These are phyloP conservation scores for Withania somnifera DNA, from an alignment of 305 asterid genomes.

Conservation along the genomic window DNA sequence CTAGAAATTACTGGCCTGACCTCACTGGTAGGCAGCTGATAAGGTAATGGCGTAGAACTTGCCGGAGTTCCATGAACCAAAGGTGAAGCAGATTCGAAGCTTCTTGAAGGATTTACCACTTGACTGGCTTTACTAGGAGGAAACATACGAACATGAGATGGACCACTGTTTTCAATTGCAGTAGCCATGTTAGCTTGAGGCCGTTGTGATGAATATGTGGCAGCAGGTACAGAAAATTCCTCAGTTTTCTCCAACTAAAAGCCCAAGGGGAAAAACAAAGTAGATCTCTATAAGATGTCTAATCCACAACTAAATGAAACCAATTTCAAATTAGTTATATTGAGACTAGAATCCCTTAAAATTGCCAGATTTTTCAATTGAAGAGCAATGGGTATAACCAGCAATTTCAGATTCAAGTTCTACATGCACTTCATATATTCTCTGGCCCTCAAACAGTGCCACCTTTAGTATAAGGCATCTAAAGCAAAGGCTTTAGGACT, in stretches of 20 bases:
- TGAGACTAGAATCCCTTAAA: background rate
- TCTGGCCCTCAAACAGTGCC: background rate
- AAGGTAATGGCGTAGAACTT: conserved; percentile 45
- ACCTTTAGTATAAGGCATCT: background rate
- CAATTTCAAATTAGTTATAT: background rate
- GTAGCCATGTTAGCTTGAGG: conserved; percentile 37
- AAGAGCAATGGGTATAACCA: background rate
- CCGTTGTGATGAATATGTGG: conserved; percentile 43
- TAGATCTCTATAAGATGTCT: background rate
- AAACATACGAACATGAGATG: conserved; percentile 31
- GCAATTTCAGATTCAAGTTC: background rate
- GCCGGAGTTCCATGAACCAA: conserved; percentile 29
- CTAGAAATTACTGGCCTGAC: conserved; percentile 52
- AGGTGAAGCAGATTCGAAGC: conserved; percentile 38
- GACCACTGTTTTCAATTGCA: conserved; percentile 41
- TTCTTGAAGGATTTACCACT: conserved; percentile 37
- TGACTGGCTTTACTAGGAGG: conserved; percentile 39
- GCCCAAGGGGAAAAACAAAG: background rate
- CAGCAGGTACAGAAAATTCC: conserved; percentile 38
- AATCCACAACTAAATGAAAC: background rate
- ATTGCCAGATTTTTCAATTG: background rate
- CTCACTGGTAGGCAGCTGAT: conserved; percentile 95
- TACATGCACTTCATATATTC: background rate
- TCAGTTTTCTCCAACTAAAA: conserved; percentile 83
- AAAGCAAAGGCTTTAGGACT: background rate